Evolutionary conservation across 306 rosid species (phyloP).

Genomic region (Pueraria montana): DNA sequence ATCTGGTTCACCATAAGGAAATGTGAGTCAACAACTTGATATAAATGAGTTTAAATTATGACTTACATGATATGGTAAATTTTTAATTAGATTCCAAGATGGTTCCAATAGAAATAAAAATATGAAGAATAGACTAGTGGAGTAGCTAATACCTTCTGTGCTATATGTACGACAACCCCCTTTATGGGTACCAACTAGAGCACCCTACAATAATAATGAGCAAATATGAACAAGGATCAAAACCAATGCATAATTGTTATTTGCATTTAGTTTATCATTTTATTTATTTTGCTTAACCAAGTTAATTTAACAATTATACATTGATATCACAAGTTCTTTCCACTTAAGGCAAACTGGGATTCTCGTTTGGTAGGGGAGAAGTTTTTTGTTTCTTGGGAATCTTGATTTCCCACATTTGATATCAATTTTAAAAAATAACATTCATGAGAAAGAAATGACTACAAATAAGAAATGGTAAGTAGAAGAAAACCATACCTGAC

Average conservation of each 20-base stretch:
- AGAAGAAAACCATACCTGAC: constrained; percentile 59
- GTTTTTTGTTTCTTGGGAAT: too few species aligned
- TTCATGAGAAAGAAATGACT: background rate
- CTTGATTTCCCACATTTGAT: too few species aligned
- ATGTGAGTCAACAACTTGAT: background rate
- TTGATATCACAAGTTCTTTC: background rate
- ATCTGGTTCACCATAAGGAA: constrained; percentile 52
- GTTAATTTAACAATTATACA: background rate
- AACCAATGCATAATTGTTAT: background rate
- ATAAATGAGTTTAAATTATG: too few species aligned
- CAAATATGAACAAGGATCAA: constrained; percentile 5
- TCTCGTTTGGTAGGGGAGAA: too few species aligned
- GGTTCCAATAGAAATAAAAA: background rate
- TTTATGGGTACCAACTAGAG: constrained; percentile 70
- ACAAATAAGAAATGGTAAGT: constrained; percentile 7
- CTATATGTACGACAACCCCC: constrained; percentile 70
- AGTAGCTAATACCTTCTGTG: constrained; percentile 56
- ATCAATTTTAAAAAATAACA: too few species aligned
- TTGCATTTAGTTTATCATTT: background rate
- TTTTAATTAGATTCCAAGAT: background rate
- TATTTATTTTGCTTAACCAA: background rate
- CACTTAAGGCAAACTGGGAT: background rate
- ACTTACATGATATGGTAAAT: too few species aligned
- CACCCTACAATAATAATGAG: constrained; percentile 59
- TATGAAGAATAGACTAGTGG: background rate